Conservation (phyloP, 495 filamentous ascomycete species). For the Cudoniella acicularis region DNA sequence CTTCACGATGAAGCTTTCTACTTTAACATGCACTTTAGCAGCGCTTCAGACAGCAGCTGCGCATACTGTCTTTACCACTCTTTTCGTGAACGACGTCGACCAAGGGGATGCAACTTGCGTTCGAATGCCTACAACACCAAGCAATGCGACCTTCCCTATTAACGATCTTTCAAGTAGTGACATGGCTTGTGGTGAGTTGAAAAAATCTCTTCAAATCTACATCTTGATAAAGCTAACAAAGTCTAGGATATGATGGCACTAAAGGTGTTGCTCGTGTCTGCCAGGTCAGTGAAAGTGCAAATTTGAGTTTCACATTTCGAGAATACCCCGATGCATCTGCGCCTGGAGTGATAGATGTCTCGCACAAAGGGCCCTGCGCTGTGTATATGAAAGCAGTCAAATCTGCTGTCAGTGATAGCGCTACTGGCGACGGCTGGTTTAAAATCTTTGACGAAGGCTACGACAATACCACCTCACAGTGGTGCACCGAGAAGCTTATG, state of each 20-base stretch:
- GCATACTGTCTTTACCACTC: conserved; percentile 65
- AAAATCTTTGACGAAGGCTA: conserved; percentile 72
- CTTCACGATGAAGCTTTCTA: not conserved
- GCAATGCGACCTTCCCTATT: conserved; percentile 50
- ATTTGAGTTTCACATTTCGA: conserved; percentile 61
- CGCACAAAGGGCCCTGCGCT: conserved; percentile 67
- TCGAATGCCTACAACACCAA: conserved; percentile 53
- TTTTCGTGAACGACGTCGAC: conserved; percentile 59
- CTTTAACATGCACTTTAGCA: not conserved
- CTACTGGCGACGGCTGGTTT: conserved; percentile 69
- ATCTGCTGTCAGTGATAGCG: conserved; percentile 36
- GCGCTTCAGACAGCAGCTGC: conserved; percentile 32
- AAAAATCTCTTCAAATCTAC: too few species aligned
- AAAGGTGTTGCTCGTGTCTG: conserved; percentile 56
- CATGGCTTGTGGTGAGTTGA: conserved; percentile 79
- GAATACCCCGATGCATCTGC: conserved; percentile 51
- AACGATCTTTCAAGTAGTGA: conserved; percentile 47
- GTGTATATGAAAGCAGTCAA: conserved; percentile 66
- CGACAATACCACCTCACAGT: conserved; percentile 32
- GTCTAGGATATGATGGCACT: conserved; percentile 52
- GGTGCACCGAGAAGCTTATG: conserved; percentile 68
- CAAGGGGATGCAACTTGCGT: conserved; percentile 69
- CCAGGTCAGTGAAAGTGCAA: conserved; percentile 45
- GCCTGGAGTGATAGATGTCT: conserved; percentile 53
- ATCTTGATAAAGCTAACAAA: too few species aligned